A percentile compares a stretch with the other conserved stretches of the same genome.
These are phyloP conservation scores for Grosmannia serpens DNA, from an alignment of 2,329 filamentous ascomycete genomes.

Conservation along the genomic window DNA sequence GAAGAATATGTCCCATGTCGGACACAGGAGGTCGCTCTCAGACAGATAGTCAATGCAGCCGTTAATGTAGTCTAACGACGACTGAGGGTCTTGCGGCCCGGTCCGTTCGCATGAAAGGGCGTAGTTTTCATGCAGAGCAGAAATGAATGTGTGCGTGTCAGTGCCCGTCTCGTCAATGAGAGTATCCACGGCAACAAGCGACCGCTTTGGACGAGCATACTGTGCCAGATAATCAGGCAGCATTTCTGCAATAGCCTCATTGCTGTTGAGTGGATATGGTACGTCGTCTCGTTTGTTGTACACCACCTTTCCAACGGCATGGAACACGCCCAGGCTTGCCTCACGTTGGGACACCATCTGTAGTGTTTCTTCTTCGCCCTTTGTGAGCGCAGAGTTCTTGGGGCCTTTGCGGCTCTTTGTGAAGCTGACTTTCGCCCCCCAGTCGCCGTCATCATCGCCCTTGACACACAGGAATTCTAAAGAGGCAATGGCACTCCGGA, in stretches of 20 bases:
- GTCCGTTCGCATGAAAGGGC: constrained; percentile 63
- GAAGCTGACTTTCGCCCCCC: constrained; percentile 64
- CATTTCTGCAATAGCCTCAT: constrained; percentile 34
- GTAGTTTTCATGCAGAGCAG: constrained; percentile 60
- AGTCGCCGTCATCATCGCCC: constrained; percentile 60
- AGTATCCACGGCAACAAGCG: constrained; percentile 57
- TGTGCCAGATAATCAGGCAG: constrained; percentile 50
- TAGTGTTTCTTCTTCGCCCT: constrained; percentile 67
- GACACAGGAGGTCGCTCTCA: constrained; percentile 73
- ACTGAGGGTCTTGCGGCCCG: constrained; percentile 36
- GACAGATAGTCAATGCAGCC: constrained; percentile 82
- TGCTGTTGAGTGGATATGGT: constrained; percentile 23
- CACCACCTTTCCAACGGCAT: constrained; percentile 88
- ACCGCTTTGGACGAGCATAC: constrained; percentile 46
- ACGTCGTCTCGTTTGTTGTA: constrained; percentile 79
- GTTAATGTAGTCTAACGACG: constrained; percentile 66
- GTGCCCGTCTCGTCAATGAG: constrained; percentile 92
- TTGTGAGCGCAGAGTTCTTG: constrained; percentile 52
- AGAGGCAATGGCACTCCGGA: constrained; percentile 83
- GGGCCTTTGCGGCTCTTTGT: constrained; percentile 53
- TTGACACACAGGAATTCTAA: constrained; percentile 86
- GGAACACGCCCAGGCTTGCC: constrained; percentile 85
- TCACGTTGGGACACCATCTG: constrained; percentile 78
- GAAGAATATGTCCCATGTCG: constrained; percentile 59
- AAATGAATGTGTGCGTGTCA: constrained; percentile 49